Conservation (phyloP, 2,329 filamentous ascomycete genomes). For the Septoria petroselini region DNA sequence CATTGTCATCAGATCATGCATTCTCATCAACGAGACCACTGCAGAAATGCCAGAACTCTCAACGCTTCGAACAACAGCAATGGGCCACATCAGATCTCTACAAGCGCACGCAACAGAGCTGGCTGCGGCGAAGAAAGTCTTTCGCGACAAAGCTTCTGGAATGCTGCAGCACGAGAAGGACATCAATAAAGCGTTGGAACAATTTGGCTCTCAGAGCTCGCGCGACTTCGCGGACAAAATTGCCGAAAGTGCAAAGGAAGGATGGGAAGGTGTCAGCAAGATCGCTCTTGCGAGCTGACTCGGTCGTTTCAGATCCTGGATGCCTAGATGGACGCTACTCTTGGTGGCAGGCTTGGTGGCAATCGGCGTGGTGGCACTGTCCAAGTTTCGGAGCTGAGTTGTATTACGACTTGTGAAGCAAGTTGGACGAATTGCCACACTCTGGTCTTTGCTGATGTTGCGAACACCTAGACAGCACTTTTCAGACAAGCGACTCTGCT, state of each 20-base stretch:
- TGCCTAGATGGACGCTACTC: neutral
- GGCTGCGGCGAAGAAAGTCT: slow-evolving; percentile 1
- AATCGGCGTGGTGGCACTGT: too few relatives aligned
- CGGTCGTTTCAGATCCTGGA: neutral
- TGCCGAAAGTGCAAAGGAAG: slow-evolving; percentile 26
- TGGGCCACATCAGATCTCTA: slow-evolving; percentile 24
- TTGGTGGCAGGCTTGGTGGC: too few relatives aligned
- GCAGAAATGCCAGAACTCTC: slow-evolving; percentile 15
- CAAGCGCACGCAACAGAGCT: slow-evolving; percentile 29
- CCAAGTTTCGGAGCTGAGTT: too few relatives aligned
- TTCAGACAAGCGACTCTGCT: too few relatives aligned
- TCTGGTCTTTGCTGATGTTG: too few relatives aligned
- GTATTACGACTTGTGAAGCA: too few relatives aligned
- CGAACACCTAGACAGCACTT: too few relatives aligned
- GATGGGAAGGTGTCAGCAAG: slow-evolving; percentile 31
- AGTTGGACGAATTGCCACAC: too few relatives aligned
- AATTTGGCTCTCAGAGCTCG: slow-evolving; percentile 21
- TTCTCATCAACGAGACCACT: slow-evolving; percentile 16
- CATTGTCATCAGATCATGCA: slow-evolving; percentile 25
- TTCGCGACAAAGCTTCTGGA: too few relatives aligned
- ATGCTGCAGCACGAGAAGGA: too few relatives aligned
- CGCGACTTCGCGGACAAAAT: slow-evolving; percentile 25
- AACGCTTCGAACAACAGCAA: slow-evolving; percentile 24
- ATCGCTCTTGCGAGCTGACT: slow-evolving; percentile 6
- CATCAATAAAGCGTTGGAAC: neutral